Percentiles rank a stretch among this genome's conserved stretches.
Conservation (phyloP, 75 land plant species). For the Adiantum capillusveneris region DNA sequence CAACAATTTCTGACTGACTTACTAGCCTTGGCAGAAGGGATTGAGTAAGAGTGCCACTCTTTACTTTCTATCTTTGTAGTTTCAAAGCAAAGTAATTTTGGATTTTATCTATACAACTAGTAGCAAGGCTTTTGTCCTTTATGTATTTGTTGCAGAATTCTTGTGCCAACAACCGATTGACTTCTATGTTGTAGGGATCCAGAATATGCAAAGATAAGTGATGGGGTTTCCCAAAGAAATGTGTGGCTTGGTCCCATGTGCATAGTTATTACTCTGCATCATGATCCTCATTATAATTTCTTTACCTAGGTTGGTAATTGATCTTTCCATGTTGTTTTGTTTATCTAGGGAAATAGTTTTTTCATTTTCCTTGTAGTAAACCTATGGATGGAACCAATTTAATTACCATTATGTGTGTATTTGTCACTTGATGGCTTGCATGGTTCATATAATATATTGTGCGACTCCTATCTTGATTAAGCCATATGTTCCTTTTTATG, state of each 20-base stretch:
- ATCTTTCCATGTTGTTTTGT: too few relatives aligned
- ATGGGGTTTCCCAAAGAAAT: constrained; percentile 16
- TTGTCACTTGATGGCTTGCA: too few relatives aligned
- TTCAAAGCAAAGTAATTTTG: neutral
- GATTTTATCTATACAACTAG: neutral
- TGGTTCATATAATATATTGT: too few relatives aligned
- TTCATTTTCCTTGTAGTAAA: too few relatives aligned
- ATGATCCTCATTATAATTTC: constrained; percentile 26
- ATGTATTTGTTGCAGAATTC: too few relatives aligned
- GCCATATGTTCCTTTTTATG: too few relatives aligned
- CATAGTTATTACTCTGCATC: constrained; percentile 27
- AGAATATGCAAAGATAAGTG: constrained; percentile 14
- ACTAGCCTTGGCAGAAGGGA: constrained; percentile 13
- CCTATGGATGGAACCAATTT: too few relatives aligned
- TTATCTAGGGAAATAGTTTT: too few relatives aligned
- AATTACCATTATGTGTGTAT: too few relatives aligned
- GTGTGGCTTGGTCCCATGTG: constrained; percentile 32
- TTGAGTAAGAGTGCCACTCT: constrained; percentile 21
- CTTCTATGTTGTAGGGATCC: constrained; percentile 12
- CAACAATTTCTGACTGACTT: constrained; percentile 18
- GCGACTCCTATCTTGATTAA: too few relatives aligned
- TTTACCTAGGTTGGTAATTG: constrained; percentile 33
- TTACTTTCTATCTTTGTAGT: neutral
- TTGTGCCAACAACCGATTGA: too few relatives aligned
- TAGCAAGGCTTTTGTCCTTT: too few relatives aligned